Base-by-base conservation (phyloP, 2,329 filamentous ascomycete genomes). In the Colletotrichum salicis region DNA sequence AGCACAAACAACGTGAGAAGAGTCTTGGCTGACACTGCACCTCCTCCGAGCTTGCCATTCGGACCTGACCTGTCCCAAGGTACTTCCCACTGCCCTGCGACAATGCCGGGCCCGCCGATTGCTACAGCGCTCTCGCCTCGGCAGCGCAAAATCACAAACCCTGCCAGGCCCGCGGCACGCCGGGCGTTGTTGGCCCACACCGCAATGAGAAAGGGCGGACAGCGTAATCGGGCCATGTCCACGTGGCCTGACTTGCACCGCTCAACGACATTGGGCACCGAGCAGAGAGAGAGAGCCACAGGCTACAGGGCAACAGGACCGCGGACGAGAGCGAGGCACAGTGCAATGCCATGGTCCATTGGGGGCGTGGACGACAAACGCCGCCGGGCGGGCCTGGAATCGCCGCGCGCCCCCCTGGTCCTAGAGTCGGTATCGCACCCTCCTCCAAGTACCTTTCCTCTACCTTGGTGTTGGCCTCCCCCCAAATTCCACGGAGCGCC, bases 121-220 rank as follows among this genome's bases (percentile, higher is more conserved):
- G 60, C 59, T 69, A 72, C 70, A 72, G 65, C 65, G 48, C 60
- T 62, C 48, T 57, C 59, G 45, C 60, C 65, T 69, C 65, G 70
- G 70, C 70, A 72, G 24, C 59, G 64, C 19, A 70, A 59, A 72
- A 60, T 72, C 70, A 69, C 65, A 22, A 60, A 59, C 70, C 70
- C 65, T 71, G 65, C 55, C 65, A 69, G 54, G 33, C 55, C 66
- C 65, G 59, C 55, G 24, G 65, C 55, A 67, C 70, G 55, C 70
- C 65, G 59, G 64, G 70, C 45, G 64, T 55, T 58, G 64, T 55
- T 58, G 65, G 65, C 60, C 70, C 65, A 72, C 65, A 64, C 45
- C 24, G 60, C 48, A 54, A 10, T 64, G 22, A 52, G 59, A 63
- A 63, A 15, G 54, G 45, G 51, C 68, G 65, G 69, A 51, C 45